Evolutionary conservation across 1,284 basidiomycete species (phyloP), one percentile per base, ranked within the genome.

Genomic region (Cutaneotrichosporon sp.): DNA sequence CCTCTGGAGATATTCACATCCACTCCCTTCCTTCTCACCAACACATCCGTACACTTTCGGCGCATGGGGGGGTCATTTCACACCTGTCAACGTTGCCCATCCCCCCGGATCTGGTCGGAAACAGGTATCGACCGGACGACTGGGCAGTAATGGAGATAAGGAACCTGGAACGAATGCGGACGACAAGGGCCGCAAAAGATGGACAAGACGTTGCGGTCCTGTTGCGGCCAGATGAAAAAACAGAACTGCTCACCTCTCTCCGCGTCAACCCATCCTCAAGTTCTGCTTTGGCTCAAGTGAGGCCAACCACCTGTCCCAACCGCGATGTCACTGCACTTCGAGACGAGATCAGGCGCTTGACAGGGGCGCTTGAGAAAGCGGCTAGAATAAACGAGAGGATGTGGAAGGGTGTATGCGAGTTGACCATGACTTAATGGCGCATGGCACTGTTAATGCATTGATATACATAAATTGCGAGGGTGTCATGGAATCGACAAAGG

Each of bases 11-110:
- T n/a, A 82, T 97, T 44, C 82, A 88, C 54, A 71, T 92, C 26
- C 89, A 93, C 67, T 87, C 96, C 59, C 81, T 94, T 31, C 83
- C 87, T 1, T 94, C 93, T 1, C 88, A 93, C 63, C 92, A 97
- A 68, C 82, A 85, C 27, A 77, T 94, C 25, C 86, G 90, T 31
- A 86, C 85, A 16, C 82, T 96, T 60, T 79, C 82, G 2, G 65
- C 76, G 80, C 76, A 87, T 49, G 63, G 85, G 57, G 86, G 85
- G 11, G 77, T 82, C n/a, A 83, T 94, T 68, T 84, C 87, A 8
- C 79, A 85, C 68, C 69, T 96, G 2, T 75, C 80, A 31, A 86
- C 87, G 1, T 79, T 94, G 75, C 77, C 90, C 31, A 85, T 86
- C 57, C 91, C 91, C 1, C 80, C 83, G 9, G 92, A 96, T 68